These are phyloP conservation scores for Sphaerulina populicola DNA, from an alignment of 2,329 filamentous ascomycete genomes.

Conservation along the genomic window DNA sequence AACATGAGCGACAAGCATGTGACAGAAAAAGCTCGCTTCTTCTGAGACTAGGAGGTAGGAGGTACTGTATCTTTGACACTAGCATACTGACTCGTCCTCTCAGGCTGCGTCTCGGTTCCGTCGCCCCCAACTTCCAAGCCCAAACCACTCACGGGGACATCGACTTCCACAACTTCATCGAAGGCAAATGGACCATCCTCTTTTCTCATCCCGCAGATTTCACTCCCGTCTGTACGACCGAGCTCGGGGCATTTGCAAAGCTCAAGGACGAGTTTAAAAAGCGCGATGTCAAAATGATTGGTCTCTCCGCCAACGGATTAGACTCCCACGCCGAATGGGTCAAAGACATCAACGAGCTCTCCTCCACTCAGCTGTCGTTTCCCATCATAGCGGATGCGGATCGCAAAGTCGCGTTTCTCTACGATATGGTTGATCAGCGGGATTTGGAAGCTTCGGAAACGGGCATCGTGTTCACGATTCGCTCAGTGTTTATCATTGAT, in stretches of 20 bases:
- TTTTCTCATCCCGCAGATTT: slow-evolving; percentile 83
- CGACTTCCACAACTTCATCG: slow-evolving; percentile 75
- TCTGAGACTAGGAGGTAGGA: no score
- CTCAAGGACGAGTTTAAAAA: slow-evolving; percentile 79
- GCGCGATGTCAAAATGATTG: slow-evolving; percentile 84
- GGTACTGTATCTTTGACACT: no score
- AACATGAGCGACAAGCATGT: not conserved
- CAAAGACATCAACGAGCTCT: slow-evolving; percentile 56
- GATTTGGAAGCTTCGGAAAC: slow-evolving; percentile 32
- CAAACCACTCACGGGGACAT: slow-evolving; percentile 68
- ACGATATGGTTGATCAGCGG: slow-evolving; percentile 40
- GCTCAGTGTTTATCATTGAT: slow-evolving; percentile 90
- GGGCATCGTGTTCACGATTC: slow-evolving; percentile 80
- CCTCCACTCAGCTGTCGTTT: slow-evolving; percentile 40
- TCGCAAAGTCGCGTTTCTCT: slow-evolving; percentile 42
- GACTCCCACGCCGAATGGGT: slow-evolving; percentile 82
- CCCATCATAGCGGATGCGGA: slow-evolving; percentile 46
- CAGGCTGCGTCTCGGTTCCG: slow-evolving; percentile 38
- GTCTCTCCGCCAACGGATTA: slow-evolving; percentile 75
- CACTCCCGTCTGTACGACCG: slow-evolving; percentile 92
- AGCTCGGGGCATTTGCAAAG: slow-evolving; percentile 87
- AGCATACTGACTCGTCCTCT: not conserved
- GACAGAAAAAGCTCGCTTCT: no score
- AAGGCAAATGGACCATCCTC: slow-evolving; percentile 65
- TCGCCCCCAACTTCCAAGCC: slow-evolving; percentile 75